Conservation (phyloP, 1,139 yeast genomes). For the Protomyces macrosporus region DNA sequence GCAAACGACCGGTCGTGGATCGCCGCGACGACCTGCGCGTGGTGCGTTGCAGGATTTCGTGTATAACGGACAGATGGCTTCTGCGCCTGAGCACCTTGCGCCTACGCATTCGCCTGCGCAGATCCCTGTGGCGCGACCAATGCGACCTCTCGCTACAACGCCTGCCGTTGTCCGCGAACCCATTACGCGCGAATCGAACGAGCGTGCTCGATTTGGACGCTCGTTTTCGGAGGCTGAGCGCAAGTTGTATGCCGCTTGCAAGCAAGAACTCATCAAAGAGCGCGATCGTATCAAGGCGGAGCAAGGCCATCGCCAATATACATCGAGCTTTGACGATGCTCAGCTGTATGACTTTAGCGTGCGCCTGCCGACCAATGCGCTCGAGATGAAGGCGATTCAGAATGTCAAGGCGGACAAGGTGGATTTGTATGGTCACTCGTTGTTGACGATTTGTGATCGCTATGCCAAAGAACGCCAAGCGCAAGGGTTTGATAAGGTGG, state of each 20-base stretch:
- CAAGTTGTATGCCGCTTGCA: not conserved
- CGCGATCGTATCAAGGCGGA: not conserved
- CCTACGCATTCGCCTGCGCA: not conserved
- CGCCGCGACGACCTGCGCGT: not conserved
- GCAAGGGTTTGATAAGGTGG: not conserved
- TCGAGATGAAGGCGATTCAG: not conserved
- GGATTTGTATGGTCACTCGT: not conserved
- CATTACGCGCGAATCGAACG: not conserved
- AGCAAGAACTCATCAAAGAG: not conserved
- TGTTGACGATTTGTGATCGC: constrained; percentile 5
- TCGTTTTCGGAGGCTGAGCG: not conserved
- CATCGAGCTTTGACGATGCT: not conserved
- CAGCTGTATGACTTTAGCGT: not conserved
- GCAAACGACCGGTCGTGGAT: not conserved
- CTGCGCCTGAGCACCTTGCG: not conserved
- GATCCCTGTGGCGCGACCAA: not conserved
- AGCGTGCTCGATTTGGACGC: not conserved
- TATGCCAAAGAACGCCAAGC: constrained; percentile 2
- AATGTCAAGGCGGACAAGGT: not conserved
- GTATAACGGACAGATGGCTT: not conserved
- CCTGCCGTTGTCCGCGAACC: too few relatives aligned
- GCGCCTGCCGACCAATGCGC: not conserved
- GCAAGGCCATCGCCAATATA: not conserved
- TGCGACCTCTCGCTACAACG: too few relatives aligned
- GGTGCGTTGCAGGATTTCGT: constrained; percentile 2